Conservation (phyloP, 2,329 filamentous ascomycete genomes). For the Penicillium sp. region DNA sequence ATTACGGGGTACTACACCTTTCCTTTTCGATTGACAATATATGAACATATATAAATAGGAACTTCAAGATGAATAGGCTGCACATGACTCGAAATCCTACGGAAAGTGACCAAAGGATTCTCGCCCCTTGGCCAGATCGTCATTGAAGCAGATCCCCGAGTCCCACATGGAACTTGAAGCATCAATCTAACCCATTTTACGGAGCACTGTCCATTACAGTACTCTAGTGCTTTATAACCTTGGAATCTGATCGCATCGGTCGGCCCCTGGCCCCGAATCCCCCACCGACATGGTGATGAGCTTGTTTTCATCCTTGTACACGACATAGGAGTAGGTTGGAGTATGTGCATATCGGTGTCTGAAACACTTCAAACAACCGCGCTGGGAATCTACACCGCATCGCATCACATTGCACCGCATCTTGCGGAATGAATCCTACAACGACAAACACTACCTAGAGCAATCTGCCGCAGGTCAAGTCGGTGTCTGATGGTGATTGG, state of each 20-base stretch:
- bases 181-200: too few relatives aligned
- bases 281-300: constrained; percentile 10
- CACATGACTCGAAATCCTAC: background rate
- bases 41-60: background rate
- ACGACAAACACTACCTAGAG: constrained; percentile 9
- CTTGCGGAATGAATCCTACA: too few relatives aligned
- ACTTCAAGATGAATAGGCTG: background rate
- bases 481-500: background rate
- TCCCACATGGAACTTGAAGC: too few relatives aligned
- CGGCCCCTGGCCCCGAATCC: background rate
- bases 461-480: constrained; percentile 2
- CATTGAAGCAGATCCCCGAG: background rate
- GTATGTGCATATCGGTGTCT: background rate
- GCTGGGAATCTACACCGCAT: background rate
- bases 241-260: background rate
- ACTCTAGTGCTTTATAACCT: too few relatives aligned
- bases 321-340: background rate
- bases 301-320: constrained; percentile 8
- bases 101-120: background rate
- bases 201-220: too few relatives aligned
- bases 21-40: too few relatives aligned
- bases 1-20: too few relatives aligned
- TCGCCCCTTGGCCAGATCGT: background rate
- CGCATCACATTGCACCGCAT: background rate
- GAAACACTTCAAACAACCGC: background rate